Conservation (phyloP, 768 basidiomycete genomes). For the Auricularia sp. region DNA sequence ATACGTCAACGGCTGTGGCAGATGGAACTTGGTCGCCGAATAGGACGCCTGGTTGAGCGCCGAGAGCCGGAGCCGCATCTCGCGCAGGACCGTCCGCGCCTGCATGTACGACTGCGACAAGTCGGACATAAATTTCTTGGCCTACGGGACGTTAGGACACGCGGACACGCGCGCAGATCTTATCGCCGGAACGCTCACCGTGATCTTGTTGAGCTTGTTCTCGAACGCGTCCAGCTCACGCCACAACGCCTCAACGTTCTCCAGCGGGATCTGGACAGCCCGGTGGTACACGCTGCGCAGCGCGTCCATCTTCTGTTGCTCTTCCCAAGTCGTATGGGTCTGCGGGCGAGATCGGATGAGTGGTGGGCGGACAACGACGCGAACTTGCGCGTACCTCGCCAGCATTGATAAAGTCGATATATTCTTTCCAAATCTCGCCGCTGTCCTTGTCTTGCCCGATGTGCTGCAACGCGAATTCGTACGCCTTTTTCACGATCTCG, state of each 20-base stretch:
- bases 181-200: slow-evolving; percentile 27
- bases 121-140: slow-evolving; percentile 93
- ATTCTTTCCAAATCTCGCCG: slow-evolving; percentile 89
- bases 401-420: slow-evolving; percentile 77
- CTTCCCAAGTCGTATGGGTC: slow-evolving; percentile 85
- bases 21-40: slow-evolving; percentile 31
- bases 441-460: slow-evolving; percentile 90
- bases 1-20: slow-evolving; percentile 68
- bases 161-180: neutral
- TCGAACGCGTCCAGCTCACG: slow-evolving; percentile 90
- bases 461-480: slow-evolving; percentile 84
- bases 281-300: slow-evolving; percentile 88
- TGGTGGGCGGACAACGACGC: slow-evolving; percentile 6
- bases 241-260: slow-evolving; percentile 90
- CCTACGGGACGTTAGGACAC: slow-evolving; percentile 29
- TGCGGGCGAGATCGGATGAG: slow-evolving; percentile 13
- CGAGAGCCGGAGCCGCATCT: slow-evolving; percentile 56
- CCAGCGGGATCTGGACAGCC: slow-evolving; percentile 88
- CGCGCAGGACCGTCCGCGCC: slow-evolving; percentile 78
- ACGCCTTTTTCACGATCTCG: slow-evolving; percentile 75
- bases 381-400: slow-evolving; percentile 48
- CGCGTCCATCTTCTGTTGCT: slow-evolving; percentile 89
- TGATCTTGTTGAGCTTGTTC: slow-evolving; percentile 77
- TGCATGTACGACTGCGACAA: slow-evolving; percentile 93
- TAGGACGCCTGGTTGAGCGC: slow-evolving; percentile 49